Base-by-base conservation (phyloP, 2,329 filamentous ascomycete genomes). In the Cladophialophora carrionii region DNA sequence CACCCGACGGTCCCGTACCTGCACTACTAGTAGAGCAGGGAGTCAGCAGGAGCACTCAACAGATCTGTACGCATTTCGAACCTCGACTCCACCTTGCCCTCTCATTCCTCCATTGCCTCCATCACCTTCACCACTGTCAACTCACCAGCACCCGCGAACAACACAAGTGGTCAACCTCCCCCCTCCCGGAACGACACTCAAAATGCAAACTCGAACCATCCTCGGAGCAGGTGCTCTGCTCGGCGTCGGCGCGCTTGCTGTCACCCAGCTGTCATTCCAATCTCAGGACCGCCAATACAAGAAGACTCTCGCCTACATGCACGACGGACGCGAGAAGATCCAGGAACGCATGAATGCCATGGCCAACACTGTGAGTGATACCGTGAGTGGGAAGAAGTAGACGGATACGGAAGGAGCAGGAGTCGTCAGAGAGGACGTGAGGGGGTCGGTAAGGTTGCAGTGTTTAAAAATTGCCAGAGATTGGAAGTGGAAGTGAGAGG, bases 281-380 rank as follows among this genome's bases (percentile, higher is more conserved):
- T 70, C 71, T 1, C 67, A 70, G 55, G 68, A 72, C 55, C 71
- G 71, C 17, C 68, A 72, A 52, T 72, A 71, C 68, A 71, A 71
- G 63, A 72, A 71, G 59, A 70, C 71, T 1, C 59, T 72, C 20
- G 58, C 67, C 56, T 72, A 72, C 64, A 72, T 72, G 71, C 71
- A 72, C 51, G 68, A 72, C 29, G 71, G 66, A 9, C 54, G 70
- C 48, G 71, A 72, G 24, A 68, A 65, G 69, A 63, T 70, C 54
- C 52, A 63, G 43, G 62, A 68, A 53, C 67, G 63, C 61, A 68
- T 71, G 62, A 68, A 66, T 41, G 32, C 63, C 57, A 62, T 65
- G 59, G 48, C 59, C 5, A 49, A 41, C 17, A 52, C 24, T n/a
- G 58, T 54, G 37, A 41, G 49, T 4, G 32, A 41, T 20, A 56